Evolutionary conservation across 2,329 filamentous ascomycete genomes (phyloP).

Genomic region (Ophiostoma piceae): DNA sequence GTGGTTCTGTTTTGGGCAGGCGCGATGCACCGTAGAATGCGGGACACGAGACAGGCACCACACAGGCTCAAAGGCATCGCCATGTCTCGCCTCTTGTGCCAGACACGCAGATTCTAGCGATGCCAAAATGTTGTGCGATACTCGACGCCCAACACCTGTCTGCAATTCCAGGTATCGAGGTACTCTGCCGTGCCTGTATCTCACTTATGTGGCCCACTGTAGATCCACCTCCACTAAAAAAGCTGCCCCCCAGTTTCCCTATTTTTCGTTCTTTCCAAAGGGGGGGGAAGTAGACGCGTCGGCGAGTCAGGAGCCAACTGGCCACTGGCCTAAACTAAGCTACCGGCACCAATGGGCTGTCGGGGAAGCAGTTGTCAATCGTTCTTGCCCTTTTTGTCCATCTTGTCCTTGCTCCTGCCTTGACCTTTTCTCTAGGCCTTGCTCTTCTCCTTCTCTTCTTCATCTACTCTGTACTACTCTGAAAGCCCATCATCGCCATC

Average conservation of each 20-base stretch:
- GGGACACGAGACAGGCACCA: background rate
- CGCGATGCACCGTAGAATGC: background rate
- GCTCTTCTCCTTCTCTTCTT: background rate
- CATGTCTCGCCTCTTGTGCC: slow-evolving; percentile 4
- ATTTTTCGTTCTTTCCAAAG: slow-evolving; percentile 20
- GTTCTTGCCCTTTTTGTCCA: background rate
- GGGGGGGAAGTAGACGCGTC: slow-evolving; percentile 23
- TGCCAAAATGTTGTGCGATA: background rate
- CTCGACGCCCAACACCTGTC: background rate
- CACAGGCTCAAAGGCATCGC: background rate
- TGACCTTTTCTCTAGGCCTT: background rate
- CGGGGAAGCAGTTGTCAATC: slow-evolving; percentile 1
- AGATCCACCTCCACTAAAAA: slow-evolving; percentile 24
- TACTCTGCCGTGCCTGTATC: slow-evolving; percentile 13
- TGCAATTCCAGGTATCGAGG: background rate
- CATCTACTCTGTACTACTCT: background rate
- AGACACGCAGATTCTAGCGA: background rate
- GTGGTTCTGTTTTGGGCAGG: background rate
- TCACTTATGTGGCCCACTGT: slow-evolving; percentile 24
- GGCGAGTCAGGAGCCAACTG: slow-evolving; percentile 5
- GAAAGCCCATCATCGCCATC: background rate
- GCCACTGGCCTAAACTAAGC: background rate
- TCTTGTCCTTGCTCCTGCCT: background rate
- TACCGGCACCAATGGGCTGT: background rate
- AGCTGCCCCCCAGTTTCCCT: slow-evolving; percentile 23